These are phyloP conservation scores for Rusavskia elegans DNA, from an alignment of 495 filamentous ascomycete species.

Conservation along the genomic window DNA sequence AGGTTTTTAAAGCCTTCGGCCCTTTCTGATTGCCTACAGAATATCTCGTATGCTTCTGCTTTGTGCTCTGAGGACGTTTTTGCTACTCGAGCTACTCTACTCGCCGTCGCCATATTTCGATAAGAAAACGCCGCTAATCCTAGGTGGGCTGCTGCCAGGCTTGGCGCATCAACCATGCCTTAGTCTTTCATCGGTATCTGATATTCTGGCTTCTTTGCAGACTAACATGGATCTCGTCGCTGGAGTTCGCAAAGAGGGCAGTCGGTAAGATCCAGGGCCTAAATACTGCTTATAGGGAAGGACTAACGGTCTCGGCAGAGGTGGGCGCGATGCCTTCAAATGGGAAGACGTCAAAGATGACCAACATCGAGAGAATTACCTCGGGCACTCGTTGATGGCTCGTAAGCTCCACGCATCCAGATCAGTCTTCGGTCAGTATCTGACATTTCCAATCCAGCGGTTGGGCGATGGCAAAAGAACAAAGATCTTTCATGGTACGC, in stretches of 20 bases:
- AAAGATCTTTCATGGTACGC: conserved; percentile 82
- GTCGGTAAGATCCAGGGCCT: conserved; percentile 34
- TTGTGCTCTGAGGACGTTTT: too few relatives aligned
- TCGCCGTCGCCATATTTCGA: too few relatives aligned
- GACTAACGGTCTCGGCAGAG: conserved; percentile 29
- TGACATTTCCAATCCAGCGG: conserved; percentile 27
- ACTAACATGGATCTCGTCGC: conserved; percentile 80
- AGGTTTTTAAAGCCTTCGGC: too few relatives aligned
- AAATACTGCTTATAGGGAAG: neutral
- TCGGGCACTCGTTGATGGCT: conserved; percentile 90
- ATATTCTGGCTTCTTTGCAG: neutral
- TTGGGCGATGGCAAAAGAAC: conserved; percentile 91
- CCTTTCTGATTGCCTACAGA: too few relatives aligned
- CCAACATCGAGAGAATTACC: conserved; percentile 86
- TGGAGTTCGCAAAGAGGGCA: conserved; percentile 82
- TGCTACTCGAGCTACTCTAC: too few relatives aligned
- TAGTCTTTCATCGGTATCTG: too few relatives aligned
- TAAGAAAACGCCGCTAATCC: too few relatives aligned
- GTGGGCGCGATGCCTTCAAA: conserved; percentile 82
- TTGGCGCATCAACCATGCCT: too few relatives aligned
- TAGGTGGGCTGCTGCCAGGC: too few relatives aligned
- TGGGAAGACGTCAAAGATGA: conserved; percentile 89
- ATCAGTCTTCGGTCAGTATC: neutral
- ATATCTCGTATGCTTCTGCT: too few relatives aligned
- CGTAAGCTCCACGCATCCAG: conserved; percentile 15